phyloP scores from a whole-genome alignment of 169 alveolate species.

The Plasmodium fragile region DNA sequence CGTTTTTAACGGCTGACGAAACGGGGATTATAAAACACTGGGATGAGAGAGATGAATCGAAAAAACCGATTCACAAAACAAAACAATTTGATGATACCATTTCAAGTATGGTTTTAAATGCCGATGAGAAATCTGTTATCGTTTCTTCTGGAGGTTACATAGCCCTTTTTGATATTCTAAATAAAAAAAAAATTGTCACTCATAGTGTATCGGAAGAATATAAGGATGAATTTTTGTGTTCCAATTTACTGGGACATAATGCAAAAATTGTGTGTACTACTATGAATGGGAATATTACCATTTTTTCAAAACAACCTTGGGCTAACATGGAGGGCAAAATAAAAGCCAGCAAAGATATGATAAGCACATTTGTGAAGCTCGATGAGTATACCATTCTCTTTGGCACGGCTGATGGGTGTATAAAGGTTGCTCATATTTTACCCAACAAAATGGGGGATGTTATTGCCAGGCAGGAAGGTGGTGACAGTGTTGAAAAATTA shows the following conservation, averaged over 20 bases:
- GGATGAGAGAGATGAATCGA: slow-evolving; percentile 48
- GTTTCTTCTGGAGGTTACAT: slow-evolving; percentile 44
- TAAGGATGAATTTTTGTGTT: slow-evolving; percentile 52
- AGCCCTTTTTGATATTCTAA: slow-evolving; percentile 42
- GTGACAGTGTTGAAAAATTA: slow-evolving; percentile 46
- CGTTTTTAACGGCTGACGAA: slow-evolving; percentile 65
- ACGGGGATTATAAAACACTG: slow-evolving; percentile 49
- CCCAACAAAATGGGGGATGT: slow-evolving; percentile 57
- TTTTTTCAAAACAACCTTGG: slow-evolving; percentile 59
- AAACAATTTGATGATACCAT: slow-evolving; percentile 63
- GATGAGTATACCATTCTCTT: slow-evolving; percentile 40
- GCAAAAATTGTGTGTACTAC: slow-evolving; percentile 58
- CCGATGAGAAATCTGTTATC: slow-evolving; percentile 24
- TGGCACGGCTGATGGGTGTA: slow-evolving; percentile 63
- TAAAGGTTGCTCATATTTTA: slow-evolving; percentile 24
- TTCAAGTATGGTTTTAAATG: slow-evolving; percentile 38
- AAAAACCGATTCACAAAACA: slow-evolving; percentile 62
- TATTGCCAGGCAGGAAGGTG: slow-evolving; percentile 6
- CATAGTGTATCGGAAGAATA: slow-evolving; percentile 46
- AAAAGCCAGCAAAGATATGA: slow-evolving; percentile 57
- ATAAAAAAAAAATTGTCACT: slow-evolving; percentile 47
- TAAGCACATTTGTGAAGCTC: slow-evolving; percentile 52
- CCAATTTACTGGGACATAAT: slow-evolving; percentile 15
- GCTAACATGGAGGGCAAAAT: slow-evolving; percentile 29
- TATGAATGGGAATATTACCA: slow-evolving; percentile 38